phyloP scores from a whole-genome alignment of 192 early-diverging fungal genomes.

The Coemansia sp. region DNA sequence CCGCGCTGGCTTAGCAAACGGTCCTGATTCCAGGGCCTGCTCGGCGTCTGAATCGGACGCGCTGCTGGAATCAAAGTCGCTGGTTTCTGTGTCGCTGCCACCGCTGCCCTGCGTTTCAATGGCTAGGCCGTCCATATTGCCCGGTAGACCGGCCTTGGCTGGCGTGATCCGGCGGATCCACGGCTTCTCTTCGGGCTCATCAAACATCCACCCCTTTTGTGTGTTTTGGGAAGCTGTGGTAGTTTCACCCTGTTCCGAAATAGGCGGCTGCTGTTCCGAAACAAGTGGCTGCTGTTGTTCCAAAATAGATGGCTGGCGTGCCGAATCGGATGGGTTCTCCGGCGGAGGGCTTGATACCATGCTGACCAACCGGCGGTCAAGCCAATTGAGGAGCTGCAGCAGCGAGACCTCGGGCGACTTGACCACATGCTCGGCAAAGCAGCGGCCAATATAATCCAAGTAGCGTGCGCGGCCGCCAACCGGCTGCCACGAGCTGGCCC shows the following conservation, averaged over 20 bases:
- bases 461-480: conserved; percentile 12
- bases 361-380: conserved; percentile 47
- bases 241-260: background rate
- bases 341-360: conserved; percentile 15
- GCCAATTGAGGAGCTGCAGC: conserved; percentile 55
- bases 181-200: conserved; percentile 17
- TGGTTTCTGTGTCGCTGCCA: background rate
- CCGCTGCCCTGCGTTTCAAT: background rate
- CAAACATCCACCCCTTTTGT: conserved; percentile 10
- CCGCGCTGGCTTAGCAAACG: conserved; percentile 48
- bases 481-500: conserved; percentile 29
- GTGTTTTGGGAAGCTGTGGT: background rate
- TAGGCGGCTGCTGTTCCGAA: background rate
- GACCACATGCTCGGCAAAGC: conserved; percentile 30
- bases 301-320: background rate
- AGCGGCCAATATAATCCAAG: conserved; percentile 17
- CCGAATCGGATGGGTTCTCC: background rate
- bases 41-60: conserved; percentile 13
- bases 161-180: conserved; percentile 36
- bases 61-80: conserved; percentile 4
- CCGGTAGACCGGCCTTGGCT: conserved; percentile 26
- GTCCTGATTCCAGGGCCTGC: conserved; percentile 6
- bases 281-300: background rate
- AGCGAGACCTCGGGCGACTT: conserved; percentile 22
- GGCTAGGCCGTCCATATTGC: background rate